Conservation (phyloP, 2,329 filamentous ascomycete species). For the Cercospora canescens region DNA sequence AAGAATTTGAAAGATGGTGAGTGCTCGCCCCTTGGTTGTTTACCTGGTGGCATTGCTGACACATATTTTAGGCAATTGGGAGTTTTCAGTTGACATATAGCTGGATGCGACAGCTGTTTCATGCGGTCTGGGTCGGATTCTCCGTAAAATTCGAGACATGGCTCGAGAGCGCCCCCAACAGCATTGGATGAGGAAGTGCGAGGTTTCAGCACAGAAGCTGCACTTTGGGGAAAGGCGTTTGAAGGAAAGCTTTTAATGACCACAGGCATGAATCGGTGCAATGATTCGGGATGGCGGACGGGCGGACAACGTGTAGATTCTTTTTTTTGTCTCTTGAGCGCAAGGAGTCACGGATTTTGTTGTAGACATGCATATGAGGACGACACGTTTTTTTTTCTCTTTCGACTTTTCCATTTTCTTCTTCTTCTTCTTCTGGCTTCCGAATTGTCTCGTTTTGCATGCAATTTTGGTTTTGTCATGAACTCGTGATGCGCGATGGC, state of each 20-base stretch:
- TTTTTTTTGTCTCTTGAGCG: not conserved
- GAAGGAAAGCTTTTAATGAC: not conserved
- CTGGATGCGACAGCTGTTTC: not conserved
- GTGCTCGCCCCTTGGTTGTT: constrained; percentile 33
- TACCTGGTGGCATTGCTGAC: not conserved
- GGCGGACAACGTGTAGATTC: not conserved
- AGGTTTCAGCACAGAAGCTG: too few relatives aligned
- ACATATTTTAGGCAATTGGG: constrained; percentile 33
- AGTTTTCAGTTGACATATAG: constrained; percentile 35
- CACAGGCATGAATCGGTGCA: constrained; percentile 6
- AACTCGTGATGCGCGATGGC: too few relatives aligned
- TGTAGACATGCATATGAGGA: not conserved
- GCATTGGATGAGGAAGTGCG: too few relatives aligned
- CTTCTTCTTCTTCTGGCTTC: not conserved
- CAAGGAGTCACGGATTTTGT: not conserved
- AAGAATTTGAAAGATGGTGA: constrained; percentile 86
- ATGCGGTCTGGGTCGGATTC: not conserved
- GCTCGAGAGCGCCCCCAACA: not conserved
- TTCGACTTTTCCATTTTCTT: not conserved
- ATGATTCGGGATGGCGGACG: not conserved
- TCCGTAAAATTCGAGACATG: not conserved
- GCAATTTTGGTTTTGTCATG: too few relatives aligned
- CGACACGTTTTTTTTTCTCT: not conserved
- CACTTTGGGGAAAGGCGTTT: not conserved
- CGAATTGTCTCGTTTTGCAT: not conserved